These are phyloP conservation scores for Ustilago nuda DNA, from an alignment of 1,284 basidiomycete species.

Conservation along the genomic window DNA sequence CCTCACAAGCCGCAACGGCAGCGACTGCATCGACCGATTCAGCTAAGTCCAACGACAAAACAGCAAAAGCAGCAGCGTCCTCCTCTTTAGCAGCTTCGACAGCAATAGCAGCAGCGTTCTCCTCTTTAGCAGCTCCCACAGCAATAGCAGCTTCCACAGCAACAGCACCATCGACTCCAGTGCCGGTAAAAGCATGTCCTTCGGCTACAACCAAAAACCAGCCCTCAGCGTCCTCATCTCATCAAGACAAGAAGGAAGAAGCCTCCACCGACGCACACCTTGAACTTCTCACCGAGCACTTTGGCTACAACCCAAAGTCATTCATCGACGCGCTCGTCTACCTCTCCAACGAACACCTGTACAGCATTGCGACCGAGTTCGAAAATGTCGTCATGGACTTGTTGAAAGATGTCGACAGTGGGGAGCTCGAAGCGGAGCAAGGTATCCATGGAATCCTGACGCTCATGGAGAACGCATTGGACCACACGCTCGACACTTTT, in stretches of 20 bases:
- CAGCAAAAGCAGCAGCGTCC: slow-evolving; percentile 5
- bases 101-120: background rate
- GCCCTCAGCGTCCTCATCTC: background rate
- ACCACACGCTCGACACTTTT: slow-evolving; percentile 66
- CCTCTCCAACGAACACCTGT: slow-evolving; percentile 65
- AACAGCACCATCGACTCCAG: slow-evolving; percentile 2
- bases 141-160: background rate
- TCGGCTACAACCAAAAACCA: slow-evolving; percentile 6
- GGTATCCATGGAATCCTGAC: slow-evolving; percentile 64
- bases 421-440: slow-evolving; percentile 59
- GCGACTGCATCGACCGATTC: slow-evolving; percentile 8
- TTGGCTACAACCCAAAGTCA: slow-evolving; percentile 65
- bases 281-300: slow-evolving; percentile 66
- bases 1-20: slow-evolving; percentile 29
- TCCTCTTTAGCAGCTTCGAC: slow-evolving; percentile 6
- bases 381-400: slow-evolving; percentile 48
- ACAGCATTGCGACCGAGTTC: slow-evolving; percentile 58
- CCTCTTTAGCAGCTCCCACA: slow-evolving; percentile 6
- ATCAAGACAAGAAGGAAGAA: slow-evolving; percentile 30
- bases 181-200: slow-evolving; percentile 24
- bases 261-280: slow-evolving; percentile 53
- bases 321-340: slow-evolving; percentile 66
- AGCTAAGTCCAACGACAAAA: slow-evolving; percentile 5
- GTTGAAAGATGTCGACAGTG: slow-evolving; percentile 42
- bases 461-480: slow-evolving; percentile 65